Base-by-base conservation (phyloP, 768 basidiomycete genomes). In the Boletus coccyginus region DNA sequence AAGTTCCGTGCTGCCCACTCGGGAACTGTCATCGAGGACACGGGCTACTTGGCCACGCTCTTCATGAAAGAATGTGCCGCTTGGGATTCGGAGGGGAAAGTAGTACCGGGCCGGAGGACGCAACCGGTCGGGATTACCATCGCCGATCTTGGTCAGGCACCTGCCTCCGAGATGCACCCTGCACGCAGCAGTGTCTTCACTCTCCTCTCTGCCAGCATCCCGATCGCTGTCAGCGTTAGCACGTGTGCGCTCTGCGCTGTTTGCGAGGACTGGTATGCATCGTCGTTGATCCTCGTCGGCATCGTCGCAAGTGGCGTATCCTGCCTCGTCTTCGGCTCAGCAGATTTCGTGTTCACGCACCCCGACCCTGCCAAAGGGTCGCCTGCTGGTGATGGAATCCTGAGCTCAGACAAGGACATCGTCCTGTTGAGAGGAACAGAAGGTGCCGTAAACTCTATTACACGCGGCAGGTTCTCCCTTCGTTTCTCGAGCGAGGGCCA, bases 1-100 rank as follows among this genome's bases (percentile, higher is more conserved):
- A 92, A 90, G 65, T 92, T 81, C 70, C 84, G 90, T 55, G 83
- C 88, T 0, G 85, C 91, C 59, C 85, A 29, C 73, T 92, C 46
- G 78, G 87, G 69, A 69, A 89, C 59, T 77, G 76, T 57, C 68
- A 64, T 73, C 8, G 69, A n/a, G 63, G 70, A 36, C 76, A 81
- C 65, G 75, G 81, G 51, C 73, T 83, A 19, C 69, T 81, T 64
- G 82, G 90, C 21, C 77, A 72, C 41, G 83, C 88, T 72, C 75
- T 85, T 36, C 32, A 52, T 59, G 56, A 56, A 57, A 10, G 56
- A 51, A 40, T 66, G 63, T n/a, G 12, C 36, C 2, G 17, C 61
- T 16, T 61, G 46, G 46, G 32, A 43, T 7, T 51, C 57, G 9
- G 56, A 56, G 27, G 63, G 54, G 16, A 56, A 11, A 41, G 60